phyloP scores from a whole-genome alignment of 495 filamentous ascomycete genomes.

The Tuber indicum region DNA sequence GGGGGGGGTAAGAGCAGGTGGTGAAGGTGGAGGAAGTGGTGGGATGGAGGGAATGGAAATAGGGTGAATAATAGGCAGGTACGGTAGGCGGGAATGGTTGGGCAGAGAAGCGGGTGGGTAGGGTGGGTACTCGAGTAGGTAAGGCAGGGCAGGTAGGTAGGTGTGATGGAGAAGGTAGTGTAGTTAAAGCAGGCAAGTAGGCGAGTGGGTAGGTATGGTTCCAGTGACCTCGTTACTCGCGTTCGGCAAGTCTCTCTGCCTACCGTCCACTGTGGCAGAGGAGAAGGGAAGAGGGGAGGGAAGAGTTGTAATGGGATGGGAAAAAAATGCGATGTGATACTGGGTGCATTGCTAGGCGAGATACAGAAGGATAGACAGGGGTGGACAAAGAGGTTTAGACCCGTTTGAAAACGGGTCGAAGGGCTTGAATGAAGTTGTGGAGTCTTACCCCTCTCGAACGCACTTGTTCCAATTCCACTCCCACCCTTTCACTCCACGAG shows the following conservation, averaged over 20 bases:
- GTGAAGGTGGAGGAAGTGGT: background rate
- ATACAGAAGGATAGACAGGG: background rate
- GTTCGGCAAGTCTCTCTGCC: background rate
- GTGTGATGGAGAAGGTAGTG: background rate
- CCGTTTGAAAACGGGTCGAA: background rate
- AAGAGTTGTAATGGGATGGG: slow-evolving; percentile 1
- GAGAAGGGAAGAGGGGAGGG: background rate
- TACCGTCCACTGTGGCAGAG: background rate
- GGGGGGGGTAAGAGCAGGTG: background rate
- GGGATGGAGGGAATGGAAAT: slow-evolving; percentile 4
- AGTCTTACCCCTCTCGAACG: background rate
- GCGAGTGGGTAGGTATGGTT: background rate
- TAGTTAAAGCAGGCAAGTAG: background rate
- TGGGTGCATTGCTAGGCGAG: background rate
- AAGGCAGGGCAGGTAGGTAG: background rate
- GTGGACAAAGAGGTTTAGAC: background rate
- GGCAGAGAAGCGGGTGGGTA: background rate
- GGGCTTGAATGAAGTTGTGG: background rate
- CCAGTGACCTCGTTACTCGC: background rate
- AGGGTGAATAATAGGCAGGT: background rate
- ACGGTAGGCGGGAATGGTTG: background rate
- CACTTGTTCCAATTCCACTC: background rate
- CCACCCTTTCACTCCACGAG: background rate
- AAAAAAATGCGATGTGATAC: slow-evolving; percentile 3
- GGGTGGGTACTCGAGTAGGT: background rate